phyloP scores from a whole-genome alignment of 2,329 filamentous ascomycete genomes.

The Ilyonectria sp. region DNA sequence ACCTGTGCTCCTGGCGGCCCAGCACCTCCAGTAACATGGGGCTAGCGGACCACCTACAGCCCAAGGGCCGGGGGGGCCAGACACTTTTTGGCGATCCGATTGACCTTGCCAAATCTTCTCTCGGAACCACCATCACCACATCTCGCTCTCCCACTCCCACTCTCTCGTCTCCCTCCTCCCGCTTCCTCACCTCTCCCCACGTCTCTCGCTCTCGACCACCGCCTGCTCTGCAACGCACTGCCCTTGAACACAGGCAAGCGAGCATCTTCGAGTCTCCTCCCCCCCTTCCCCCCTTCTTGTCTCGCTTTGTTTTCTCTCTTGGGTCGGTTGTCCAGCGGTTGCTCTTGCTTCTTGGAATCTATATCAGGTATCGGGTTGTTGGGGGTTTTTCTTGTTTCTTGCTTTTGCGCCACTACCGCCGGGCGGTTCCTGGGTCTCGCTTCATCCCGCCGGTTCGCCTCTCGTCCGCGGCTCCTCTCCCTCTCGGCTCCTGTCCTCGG shows the following conservation, averaged over 20 bases:
- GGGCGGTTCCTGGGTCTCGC: slow-evolving; percentile 47
- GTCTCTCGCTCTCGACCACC: slow-evolving; percentile 40
- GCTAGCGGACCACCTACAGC: slow-evolving; percentile 42
- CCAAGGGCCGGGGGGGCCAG: slow-evolving; percentile 45
- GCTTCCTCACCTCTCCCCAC: slow-evolving; percentile 37
- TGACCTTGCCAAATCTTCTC: slow-evolving; percentile 52
- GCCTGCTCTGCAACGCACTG: slow-evolving; percentile 39
- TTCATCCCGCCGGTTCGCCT: slow-evolving; percentile 35
- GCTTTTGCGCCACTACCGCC: slow-evolving; percentile 43
- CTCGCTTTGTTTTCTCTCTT: slow-evolving; percentile 35
- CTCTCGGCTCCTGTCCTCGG: slow-evolving; percentile 35
- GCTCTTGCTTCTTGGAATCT: slow-evolving; percentile 37
- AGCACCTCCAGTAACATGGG: slow-evolving; percentile 44
- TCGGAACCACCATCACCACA: slow-evolving; percentile 50
- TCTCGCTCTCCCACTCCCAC: slow-evolving; percentile 36
- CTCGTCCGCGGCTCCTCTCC: slow-evolving; percentile 34
- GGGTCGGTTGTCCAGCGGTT: slow-evolving; percentile 46
- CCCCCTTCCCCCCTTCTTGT: slow-evolving; percentile 35
- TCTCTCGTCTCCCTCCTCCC: slow-evolving; percentile 25
- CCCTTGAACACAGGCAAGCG: slow-evolving; percentile 44
- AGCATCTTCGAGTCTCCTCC: slow-evolving; percentile 40
- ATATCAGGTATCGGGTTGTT: slow-evolving; percentile 37
- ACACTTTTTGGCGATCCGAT: slow-evolving; percentile 49
- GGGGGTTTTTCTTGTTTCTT: slow-evolving; percentile 39
- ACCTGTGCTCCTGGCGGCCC: slow-evolving; percentile 36